Conservation (phyloP, 352 stramenopile genomes). For the Phytopythium vexans region DNA sequence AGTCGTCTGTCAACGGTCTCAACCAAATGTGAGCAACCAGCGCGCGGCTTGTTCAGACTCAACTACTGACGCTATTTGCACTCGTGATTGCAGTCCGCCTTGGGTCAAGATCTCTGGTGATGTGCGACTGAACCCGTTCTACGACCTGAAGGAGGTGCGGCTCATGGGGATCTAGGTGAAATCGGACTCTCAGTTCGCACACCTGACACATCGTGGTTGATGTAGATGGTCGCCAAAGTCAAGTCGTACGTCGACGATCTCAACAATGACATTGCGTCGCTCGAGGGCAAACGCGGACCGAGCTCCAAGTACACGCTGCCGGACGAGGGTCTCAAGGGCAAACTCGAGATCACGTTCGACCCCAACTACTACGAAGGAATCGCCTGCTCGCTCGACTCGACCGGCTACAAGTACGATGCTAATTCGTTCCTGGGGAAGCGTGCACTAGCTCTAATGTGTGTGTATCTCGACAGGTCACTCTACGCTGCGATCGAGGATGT, state of each 20-base stretch:
- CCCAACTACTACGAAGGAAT: conserved; percentile 73
- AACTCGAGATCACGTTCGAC: conserved; percentile 79
- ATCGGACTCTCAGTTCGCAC: neutral
- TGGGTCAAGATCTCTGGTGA: conserved; percentile 90
- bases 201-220: neutral
- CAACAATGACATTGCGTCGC: conserved; percentile 63
- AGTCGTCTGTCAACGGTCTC: conserved; percentile 71
- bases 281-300: conserved; percentile 62
- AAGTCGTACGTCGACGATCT: conserved; percentile 75
- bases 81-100: conserved; percentile 53
- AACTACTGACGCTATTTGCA: neutral
- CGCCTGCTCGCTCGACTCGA: conserved; percentile 77
- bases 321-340: conserved; percentile 53
- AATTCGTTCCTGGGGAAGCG: neutral
- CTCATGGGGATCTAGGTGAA: neutral
- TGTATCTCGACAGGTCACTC: conserved; percentile 43
- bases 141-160: conserved; percentile 85
- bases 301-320: conserved; percentile 85
- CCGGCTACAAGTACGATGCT: conserved; percentile 46
- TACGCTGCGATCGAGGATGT: conserved; percentile 73
- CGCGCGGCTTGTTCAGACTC: no score
- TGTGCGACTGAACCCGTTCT: conserved; percentile 90
- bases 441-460: neutral
- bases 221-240: conserved; percentile 45
- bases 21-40: conserved; percentile 76